Evolutionary conservation across 2,329 filamentous ascomycete species (phyloP).

Genomic region (Hymenoscyphus scutula): DNA sequence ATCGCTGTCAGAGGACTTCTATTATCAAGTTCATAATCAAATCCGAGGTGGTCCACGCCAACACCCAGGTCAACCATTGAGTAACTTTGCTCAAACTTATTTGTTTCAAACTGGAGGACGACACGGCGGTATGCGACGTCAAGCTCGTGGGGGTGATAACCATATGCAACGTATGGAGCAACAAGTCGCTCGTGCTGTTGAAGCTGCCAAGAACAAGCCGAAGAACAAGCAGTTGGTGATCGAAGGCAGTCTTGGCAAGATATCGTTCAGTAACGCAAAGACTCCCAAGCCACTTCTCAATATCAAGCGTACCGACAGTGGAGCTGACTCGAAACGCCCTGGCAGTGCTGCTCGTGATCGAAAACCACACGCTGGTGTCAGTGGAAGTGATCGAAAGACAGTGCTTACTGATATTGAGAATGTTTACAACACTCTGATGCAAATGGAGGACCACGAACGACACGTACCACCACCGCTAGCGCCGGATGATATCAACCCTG

Average conservation of each 20-base stretch:
- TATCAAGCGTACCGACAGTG: constrained; percentile 81
- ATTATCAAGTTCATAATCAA: constrained; percentile 95
- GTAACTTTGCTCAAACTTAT: constrained; percentile 97
- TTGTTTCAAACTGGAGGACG: constrained; percentile 91
- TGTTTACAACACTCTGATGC: constrained; percentile 86
- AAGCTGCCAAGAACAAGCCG: constrained; percentile 94
- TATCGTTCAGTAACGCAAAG: constrained; percentile 98
- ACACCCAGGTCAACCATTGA: constrained; percentile 88
- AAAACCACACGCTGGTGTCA: constrained; percentile 46
- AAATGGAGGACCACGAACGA: constrained; percentile 89
- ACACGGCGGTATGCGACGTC: constrained; percentile 69
- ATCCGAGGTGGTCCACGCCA: constrained; percentile 87
- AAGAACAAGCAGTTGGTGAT: constrained; percentile 98
- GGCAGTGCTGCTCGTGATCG: constrained; percentile 46
- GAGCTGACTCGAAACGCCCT: constrained; percentile 55
- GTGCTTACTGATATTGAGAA: constrained; percentile 83
- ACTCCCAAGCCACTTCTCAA: constrained; percentile 93
- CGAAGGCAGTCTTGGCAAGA: constrained; percentile 94
- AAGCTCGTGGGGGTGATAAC: constrained; percentile 84
- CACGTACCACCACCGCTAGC: constrained; percentile 66
- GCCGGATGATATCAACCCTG: constrained; percentile 62
- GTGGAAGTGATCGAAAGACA: constrained; percentile 72
- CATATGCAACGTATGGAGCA: constrained; percentile 99
- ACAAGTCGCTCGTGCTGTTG: constrained; percentile 94
- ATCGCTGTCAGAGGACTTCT: constrained; percentile 88